Evolutionary conservation across 2,329 filamentous ascomycete genomes (phyloP), one percentile per base, ranked within the genome.

Genomic region (Aspergillus sp.): DNA sequence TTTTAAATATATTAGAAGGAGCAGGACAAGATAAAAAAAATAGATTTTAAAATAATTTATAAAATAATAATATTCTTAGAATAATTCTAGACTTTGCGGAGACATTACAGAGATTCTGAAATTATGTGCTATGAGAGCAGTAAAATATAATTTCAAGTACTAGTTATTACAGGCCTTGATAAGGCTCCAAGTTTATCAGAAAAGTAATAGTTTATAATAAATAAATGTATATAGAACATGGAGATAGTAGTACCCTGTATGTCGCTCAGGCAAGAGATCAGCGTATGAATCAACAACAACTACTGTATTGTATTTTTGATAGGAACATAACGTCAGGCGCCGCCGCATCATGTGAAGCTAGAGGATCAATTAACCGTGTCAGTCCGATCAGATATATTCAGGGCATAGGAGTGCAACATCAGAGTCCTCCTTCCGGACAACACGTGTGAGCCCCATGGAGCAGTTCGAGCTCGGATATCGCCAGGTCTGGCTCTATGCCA

Each of bases 401-500:
- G 28, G 28, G 28, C 28, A 28, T 28, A 28, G 28, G 28, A 28
- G 28, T 28, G 28, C 28, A 39, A 60, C 38, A 50, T 54, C 64
- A 2, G 67, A 72, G 47, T 65, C 63, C 21, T 65, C 36, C 25
- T 72, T 70, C 53, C 41, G 65, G 52, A 55, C 56, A 25, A 57
- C 59, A 55, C 59, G 41, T 43, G 62, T 55, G 51, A 55, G 51
- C 13, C 36, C 57, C 43, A 51, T 51, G 3, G 63, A 67, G 52
- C 49, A 53, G 21, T 47, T 64, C 12, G 57, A 70, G 57, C 47
- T 62, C 19, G 65, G 63, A 63, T 70, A 70, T 61, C 57, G 62
- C 45, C 58, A 75, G 52, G 57, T 74, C 48, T 74, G 63, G 70
- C 62, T 74, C 17, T 74, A 69, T 53, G 55, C 67, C 2, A 75